Conservation (phyloP, 768 basidiomycete species). For the Xerocomellus intermedius region DNA sequence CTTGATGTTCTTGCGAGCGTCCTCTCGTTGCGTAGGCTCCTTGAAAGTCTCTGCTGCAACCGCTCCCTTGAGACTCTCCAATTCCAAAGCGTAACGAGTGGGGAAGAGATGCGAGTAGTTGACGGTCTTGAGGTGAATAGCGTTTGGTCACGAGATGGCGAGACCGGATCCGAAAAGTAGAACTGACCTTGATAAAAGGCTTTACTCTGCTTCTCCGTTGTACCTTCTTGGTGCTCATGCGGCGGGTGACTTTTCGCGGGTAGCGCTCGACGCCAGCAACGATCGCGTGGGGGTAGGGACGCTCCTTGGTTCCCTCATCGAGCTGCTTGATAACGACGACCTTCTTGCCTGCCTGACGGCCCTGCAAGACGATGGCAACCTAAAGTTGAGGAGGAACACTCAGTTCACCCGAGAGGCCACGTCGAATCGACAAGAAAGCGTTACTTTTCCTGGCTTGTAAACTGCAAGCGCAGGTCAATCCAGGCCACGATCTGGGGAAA, state of each 20-base stretch:
- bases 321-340: slow-evolving; percentile 98
- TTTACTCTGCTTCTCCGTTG: slow-evolving; percentile 94
- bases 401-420: neutral
- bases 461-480: slow-evolving; percentile 45
- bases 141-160: neutral
- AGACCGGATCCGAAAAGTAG: neutral
- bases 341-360: slow-evolving; percentile 99
- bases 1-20: slow-evolving; percentile 95
- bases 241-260: slow-evolving; percentile 95
- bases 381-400: slow-evolving; percentile 26
- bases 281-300: slow-evolving; percentile 96
- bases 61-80: slow-evolving; percentile 89
- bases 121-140: slow-evolving; percentile 53
- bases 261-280: slow-evolving; percentile 98
- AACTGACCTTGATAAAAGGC: slow-evolving; percentile 96
- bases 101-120: slow-evolving; percentile 99
- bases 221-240: slow-evolving; percentile 96
- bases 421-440: neutral
- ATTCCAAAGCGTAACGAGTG: slow-evolving; percentile 96
- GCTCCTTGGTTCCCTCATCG: slow-evolving; percentile 96
- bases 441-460: slow-evolving; percentile 93
- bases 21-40: slow-evolving; percentile 92
- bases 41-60: slow-evolving; percentile 91
- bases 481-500: neutral
- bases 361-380: slow-evolving; percentile 97